Evolutionary conservation across 2,329 filamentous ascomycete species (phyloP).

Genomic region (Nigrospora oryzae): DNA sequence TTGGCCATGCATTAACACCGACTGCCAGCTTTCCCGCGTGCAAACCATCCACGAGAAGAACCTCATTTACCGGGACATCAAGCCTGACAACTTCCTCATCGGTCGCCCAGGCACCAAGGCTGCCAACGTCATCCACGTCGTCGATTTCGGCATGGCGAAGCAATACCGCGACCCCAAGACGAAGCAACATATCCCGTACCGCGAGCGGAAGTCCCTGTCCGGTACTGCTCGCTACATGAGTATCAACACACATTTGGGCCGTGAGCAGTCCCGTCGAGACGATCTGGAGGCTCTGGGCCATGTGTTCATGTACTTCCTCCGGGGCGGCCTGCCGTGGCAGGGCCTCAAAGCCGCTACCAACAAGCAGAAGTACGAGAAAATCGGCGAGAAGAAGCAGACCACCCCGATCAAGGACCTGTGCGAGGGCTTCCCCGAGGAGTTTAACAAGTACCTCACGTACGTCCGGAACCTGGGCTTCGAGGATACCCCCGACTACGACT

Average conservation of each 20-base stretch:
- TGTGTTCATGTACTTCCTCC: conserved; percentile 67
- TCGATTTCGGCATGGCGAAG: conserved; percentile 99
- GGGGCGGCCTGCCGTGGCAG: conserved; percentile 65
- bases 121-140: conserved; percentile 96
- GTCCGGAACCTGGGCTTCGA: conserved; percentile 97
- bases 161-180: conserved; percentile 98
- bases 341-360: conserved; percentile 66
- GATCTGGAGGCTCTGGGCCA: conserved; percentile 83
- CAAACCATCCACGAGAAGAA: conserved; percentile 97
- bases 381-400: conserved; percentile 99
- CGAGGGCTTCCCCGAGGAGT: conserved; percentile 92
- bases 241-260: conserved; percentile 96
- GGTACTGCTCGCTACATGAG: conserved; percentile 98
- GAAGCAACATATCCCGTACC: conserved; percentile 96
- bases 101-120: conserved; percentile 85
- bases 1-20: conserved; percentile 14
- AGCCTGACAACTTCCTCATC: conserved; percentile 98
- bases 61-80: conserved; percentile 97
- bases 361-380: conserved; percentile 99
- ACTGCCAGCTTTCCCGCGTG: conserved; percentile 69
- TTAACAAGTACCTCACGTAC: conserved; percentile 95
- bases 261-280: conserved; percentile 92
- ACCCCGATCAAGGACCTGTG: conserved; percentile 95
- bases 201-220: conserved; percentile 92
- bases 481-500: conserved; percentile 97